phyloP scores from a whole-genome alignment of 345 rosid species.

The Moricandia arvensis region DNA sequence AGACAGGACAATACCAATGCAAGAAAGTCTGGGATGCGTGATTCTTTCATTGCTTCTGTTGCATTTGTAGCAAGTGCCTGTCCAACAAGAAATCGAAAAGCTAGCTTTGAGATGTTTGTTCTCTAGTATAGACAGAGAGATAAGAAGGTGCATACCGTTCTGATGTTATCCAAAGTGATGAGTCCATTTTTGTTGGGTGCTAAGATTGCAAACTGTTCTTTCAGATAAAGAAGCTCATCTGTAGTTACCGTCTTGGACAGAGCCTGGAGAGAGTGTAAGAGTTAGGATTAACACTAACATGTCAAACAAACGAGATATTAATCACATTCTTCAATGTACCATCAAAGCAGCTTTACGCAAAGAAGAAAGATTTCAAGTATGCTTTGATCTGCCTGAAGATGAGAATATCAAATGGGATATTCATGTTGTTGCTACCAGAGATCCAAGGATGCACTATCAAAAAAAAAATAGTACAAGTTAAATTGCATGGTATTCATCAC shows the following conservation, averaged over 20 bases:
- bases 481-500: background rate
- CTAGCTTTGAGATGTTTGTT: slow-evolving; percentile 22
- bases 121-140: slow-evolving; percentile 2
- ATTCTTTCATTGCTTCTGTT: slow-evolving; percentile 91
- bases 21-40: slow-evolving; percentile 74
- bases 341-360: slow-evolving; percentile 86
- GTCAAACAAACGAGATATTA: no score
- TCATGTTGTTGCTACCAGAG: slow-evolving; percentile 43
- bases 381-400: slow-evolving; percentile 73
- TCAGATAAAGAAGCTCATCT: slow-evolving; percentile 66
- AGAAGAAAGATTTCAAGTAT: slow-evolving; percentile 81
- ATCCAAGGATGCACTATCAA: slow-evolving; percentile 95
- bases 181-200: slow-evolving; percentile 69
- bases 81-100: slow-evolving; percentile 19
- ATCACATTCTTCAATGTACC: slow-evolving; percentile 46
- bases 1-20: slow-evolving; percentile 28
- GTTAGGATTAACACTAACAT: background rate
- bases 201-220: slow-evolving; percentile 69
- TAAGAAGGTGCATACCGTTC: slow-evolving; percentile 45
- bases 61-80: slow-evolving; percentile 81
- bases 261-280: slow-evolving; percentile 53
- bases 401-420: slow-evolving; percentile 74
- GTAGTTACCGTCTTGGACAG: slow-evolving; percentile 72
- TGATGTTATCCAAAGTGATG: slow-evolving; percentile 69
- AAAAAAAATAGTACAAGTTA: background rate